phyloP scores from a whole-genome alignment of 1,284 basidiomycete species.

The Termitomyces sp. region DNA sequence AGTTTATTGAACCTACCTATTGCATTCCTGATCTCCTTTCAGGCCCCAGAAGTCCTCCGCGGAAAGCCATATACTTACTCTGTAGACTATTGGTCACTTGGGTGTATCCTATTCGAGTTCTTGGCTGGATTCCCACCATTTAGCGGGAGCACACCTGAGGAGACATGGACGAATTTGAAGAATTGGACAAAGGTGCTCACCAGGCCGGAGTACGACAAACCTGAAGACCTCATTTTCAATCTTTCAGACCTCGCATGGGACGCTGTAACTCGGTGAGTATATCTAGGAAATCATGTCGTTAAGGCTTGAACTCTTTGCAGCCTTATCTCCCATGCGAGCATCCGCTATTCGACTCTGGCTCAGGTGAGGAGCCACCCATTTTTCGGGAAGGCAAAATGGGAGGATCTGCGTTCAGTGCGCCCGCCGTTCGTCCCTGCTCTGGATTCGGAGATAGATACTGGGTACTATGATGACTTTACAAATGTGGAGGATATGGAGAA shows the following conservation, averaged over 20 bases:
- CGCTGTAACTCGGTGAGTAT: conserved; percentile 74
- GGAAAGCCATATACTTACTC: conserved; percentile 94
- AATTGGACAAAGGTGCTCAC: conserved; percentile 94
- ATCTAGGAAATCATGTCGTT: not conserved
- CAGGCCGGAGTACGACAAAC: conserved; percentile 92
- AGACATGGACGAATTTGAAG: conserved; percentile 99
- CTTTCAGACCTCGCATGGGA: conserved; percentile 94
- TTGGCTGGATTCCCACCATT: conserved; percentile 98
- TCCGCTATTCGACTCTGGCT: conserved; percentile 71
- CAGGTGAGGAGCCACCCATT: conserved; percentile 83
- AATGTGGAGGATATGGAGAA: conserved; percentile 96
- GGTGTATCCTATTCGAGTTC: conserved; percentile 98
- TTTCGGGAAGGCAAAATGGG: conserved; percentile 77
- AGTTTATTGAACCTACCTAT: not conserved
- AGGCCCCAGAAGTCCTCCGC: conserved; percentile 87
- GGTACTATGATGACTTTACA: conserved; percentile 98
- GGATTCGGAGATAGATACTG: conserved; percentile 93
- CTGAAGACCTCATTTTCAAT: conserved; percentile 97
- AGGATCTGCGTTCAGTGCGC: conserved; percentile 69
- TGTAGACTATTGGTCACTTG: conserved; percentile 98
- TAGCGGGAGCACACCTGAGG: conserved; percentile 91
- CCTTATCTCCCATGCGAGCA: conserved; percentile 73
- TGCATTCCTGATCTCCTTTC: not conserved
- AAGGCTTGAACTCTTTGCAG: conserved; percentile 26
- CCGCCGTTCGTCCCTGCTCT: conserved; percentile 96